Percentiles rank a stretch among this genome's conserved stretches.
Conservation (phyloP, 2,329 filamentous ascomycete genomes). For the Trichoderma guizhouense region DNA sequence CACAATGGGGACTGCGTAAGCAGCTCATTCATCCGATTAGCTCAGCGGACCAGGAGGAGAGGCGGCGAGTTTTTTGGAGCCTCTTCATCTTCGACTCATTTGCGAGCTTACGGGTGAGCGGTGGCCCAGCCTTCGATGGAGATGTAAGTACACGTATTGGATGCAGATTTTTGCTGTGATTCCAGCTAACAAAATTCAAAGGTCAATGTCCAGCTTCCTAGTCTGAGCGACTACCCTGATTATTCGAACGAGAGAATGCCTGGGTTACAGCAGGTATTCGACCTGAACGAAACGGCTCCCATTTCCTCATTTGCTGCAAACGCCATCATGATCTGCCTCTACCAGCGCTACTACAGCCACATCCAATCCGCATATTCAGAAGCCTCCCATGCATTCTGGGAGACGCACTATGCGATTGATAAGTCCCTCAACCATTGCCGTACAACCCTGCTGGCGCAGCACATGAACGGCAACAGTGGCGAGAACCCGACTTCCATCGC, state of each 20-base stretch:
- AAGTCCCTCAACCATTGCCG: slow-evolving; percentile 6
- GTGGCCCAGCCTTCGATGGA: neutral
- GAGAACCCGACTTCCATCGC: neutral
- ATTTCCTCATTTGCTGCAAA: slow-evolving; percentile 10
- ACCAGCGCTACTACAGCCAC: slow-evolving; percentile 10
- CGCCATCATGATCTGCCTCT: slow-evolving; percentile 4
- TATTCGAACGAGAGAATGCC: neutral
- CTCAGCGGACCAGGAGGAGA: slow-evolving; percentile 24
- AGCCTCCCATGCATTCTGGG: slow-evolving; percentile 9
- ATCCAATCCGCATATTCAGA: neutral
- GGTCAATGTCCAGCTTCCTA: neutral
- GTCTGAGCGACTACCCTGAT: neutral
- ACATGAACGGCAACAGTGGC: slow-evolving; percentile 1
- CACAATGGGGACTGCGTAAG: slow-evolving; percentile 9
- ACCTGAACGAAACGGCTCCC: neutral
- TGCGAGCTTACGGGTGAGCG: neutral
- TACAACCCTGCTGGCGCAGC: neutral
- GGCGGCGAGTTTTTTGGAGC: slow-evolving; percentile 24
- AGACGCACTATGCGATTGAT: slow-evolving; percentile 7
- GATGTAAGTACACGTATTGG: neutral
- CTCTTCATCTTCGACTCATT: slow-evolving; percentile 25
- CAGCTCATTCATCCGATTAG: neutral
- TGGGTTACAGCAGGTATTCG: neutral
- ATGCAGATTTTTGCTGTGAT: neutral
- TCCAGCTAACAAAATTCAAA: neutral